Evolutionary conservation across 768 basidiomycete genomes (phyloP), one percentile per base, ranked within the genome.

Genomic region (Phaeotremella fagi): DNA sequence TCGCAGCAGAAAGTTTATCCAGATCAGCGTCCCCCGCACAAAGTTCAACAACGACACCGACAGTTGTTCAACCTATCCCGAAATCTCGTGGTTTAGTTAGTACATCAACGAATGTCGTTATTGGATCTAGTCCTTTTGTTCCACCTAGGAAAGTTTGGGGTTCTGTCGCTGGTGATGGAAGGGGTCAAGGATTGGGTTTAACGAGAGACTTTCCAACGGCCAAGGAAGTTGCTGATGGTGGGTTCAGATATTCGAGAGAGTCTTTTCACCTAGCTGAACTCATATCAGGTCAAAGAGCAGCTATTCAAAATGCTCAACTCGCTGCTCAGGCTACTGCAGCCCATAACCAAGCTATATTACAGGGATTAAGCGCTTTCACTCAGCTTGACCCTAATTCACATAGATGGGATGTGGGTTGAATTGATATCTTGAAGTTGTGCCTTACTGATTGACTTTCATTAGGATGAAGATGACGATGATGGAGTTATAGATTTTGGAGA

Each of bases 401-500:
- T 69, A 91, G 97, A 70, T 99, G 95, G 95, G 95, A 97, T 81
- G 92, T 97, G 59, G 57, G 87, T 62, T 11, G 24, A 44, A 27
- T 11, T 48, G 3, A 28, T 41, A 15, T 54, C 29, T 11, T 38
- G 59, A 6, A 53, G 41, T 42, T 31, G 29, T 50, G 22, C 46
- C 4, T 37, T 16, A 25, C 16, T 12, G 53, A 50, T 64, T 37
- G 44, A 49, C 27, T 5, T 50, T 43, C 53, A 51, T 24, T 66
- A 89, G 87, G 87, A 89, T 81, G 86, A 86, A 75, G 89, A 90
- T 75, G 77, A 77, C 43, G 77, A 77, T 35, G 92, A 94, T 58
- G 88, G 91, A 53, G 86, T 90, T 68, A 87, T 99, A 64, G 92
- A 99, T 71, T 99, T 99, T 70, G 92, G 83, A 3, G 95, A 99